Percentiles rank a stretch among this genome's conserved stretches.
Evolutionary conservation across 2,329 filamentous ascomycete genomes (phyloP).

Genomic region (Aspergillus novofumigatus): DNA sequence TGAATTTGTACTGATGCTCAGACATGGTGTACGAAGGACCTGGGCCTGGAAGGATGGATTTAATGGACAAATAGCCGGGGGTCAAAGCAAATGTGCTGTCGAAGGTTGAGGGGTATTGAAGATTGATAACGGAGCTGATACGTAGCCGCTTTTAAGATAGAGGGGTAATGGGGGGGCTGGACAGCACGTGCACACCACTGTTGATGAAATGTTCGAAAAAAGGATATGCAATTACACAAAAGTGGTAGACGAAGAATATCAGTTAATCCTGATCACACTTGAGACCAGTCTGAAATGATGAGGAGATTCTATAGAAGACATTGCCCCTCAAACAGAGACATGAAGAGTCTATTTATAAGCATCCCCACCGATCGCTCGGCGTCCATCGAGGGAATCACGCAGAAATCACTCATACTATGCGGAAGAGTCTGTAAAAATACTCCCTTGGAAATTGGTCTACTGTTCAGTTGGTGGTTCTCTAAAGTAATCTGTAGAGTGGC

Average conservation of each 20-base stretch:
- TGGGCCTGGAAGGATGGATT: conserved; percentile 4
- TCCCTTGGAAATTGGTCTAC: not conserved
- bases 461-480: not conserved
- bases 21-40: conserved; percentile 45
- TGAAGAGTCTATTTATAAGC: not conserved
- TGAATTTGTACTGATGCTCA: conserved; percentile 91
- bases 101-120: not conserved
- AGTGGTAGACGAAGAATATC: not conserved
- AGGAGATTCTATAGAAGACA: not conserved
- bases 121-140: not conserved
- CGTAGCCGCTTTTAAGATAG: not conserved
- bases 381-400: not conserved
- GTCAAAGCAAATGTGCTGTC: not conserved
- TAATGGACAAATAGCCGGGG: not conserved
- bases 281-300: not conserved
- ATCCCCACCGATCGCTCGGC: not conserved
- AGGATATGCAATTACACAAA: not conserved
- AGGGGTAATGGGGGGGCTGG: not conserved
- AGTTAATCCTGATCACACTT: not conserved
- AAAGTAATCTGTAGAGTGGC: not conserved
- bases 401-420: not conserved
- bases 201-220: not conserved
- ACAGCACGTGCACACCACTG: not conserved
- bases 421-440: not conserved
- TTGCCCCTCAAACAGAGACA: not conserved